Conservation (phyloP, 2,329 filamentous ascomycete genomes). For the Phyllosticta paracitricarpa region DNA sequence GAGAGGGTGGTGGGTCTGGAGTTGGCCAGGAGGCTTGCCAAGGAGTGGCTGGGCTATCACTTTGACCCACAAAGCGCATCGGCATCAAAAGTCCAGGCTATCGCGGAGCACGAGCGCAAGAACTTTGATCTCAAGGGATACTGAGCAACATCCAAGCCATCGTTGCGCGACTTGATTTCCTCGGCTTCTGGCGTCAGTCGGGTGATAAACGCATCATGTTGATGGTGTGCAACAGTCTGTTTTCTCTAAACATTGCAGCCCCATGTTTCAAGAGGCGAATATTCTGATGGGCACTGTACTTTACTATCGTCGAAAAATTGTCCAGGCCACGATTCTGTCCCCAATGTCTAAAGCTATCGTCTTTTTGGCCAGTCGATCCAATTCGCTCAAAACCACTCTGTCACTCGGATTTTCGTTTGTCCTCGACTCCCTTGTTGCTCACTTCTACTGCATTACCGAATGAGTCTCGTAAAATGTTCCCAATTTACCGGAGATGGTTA, state of each 20-base stretch:
- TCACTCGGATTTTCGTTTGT: neutral
- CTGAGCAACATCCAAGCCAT: neutral
- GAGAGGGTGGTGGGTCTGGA: constrained; percentile 76
- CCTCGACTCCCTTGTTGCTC: neutral
- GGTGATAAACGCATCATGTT: neutral
- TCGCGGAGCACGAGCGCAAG: constrained; percentile 38
- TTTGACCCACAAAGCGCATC: constrained; percentile 61
- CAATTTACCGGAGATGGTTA: neutral
- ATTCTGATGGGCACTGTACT: neutral
- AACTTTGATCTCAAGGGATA: constrained; percentile 6
- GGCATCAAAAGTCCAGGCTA: constrained; percentile 45
- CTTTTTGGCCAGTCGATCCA: too few species aligned
- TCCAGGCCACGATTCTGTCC: neutral
- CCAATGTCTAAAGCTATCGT: neutral
- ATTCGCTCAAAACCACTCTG: neutral
- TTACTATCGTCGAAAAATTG: neutral
- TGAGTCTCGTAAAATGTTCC: neutral
- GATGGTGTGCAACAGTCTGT: neutral
- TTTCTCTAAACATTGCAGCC: neutral
- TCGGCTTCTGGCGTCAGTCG: neutral
- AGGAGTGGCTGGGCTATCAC: constrained; percentile 75
- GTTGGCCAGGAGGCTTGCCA: constrained; percentile 64
- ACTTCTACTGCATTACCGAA: neutral
- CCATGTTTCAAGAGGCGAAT: neutral
- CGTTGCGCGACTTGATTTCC: neutral